Conservation (phyloP, 371 early-diverging fungal genomes). For the Mucor indicus region DNA sequence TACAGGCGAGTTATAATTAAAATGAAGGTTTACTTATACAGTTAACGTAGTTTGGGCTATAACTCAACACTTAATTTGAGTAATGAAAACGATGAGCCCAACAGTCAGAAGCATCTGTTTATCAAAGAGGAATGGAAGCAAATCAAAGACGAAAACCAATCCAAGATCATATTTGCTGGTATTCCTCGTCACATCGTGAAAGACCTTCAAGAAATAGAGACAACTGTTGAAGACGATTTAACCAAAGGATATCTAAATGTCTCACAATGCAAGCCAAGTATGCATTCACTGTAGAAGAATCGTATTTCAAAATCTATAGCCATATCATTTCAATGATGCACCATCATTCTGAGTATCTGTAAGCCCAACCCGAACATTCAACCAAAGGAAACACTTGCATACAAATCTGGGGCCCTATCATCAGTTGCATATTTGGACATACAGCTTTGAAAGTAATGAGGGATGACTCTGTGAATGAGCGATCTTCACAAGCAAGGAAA, state of each 20-base stretch:
- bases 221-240: not conserved
- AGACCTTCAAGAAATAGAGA: not conserved
- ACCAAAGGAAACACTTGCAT: constrained; percentile 1
- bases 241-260: constrained; percentile 1
- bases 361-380: constrained; percentile 1
- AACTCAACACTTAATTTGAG: no score
- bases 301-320: not conserved
- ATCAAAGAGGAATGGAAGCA: no score
- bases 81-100: no score
- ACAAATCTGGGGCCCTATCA: constrained; percentile 2
- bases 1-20: no score
- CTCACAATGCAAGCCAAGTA: not conserved
- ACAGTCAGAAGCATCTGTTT: no score
- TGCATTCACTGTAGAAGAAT: constrained; percentile 1
- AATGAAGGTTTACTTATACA: no score
- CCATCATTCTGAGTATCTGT: not conserved
- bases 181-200: no score
- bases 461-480: not conserved
- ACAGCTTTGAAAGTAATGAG: not conserved
- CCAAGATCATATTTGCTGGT: not conserved
- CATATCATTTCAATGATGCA: not conserved
- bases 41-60: no score
- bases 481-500: constrained; percentile 1
- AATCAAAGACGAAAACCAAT: not conserved
- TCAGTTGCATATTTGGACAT: not conserved